These are phyloP conservation scores for Candida sojae DNA, from an alignment of 1,139 yeast genomes.

Conservation along the genomic window DNA sequence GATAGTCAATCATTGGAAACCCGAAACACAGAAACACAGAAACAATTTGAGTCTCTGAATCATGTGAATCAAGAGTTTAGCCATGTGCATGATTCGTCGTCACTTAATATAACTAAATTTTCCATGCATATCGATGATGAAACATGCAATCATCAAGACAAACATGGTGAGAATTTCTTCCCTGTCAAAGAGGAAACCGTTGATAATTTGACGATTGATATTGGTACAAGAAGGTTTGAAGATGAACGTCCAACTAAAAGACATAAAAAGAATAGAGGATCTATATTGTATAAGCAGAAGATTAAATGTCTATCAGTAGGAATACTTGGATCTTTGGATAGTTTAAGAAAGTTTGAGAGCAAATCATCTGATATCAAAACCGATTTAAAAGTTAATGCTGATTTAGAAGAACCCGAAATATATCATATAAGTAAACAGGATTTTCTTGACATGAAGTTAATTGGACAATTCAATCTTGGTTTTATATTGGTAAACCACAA, in stretches of 20 bases:
- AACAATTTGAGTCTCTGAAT: neutral
- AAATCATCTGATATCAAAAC: neutral
- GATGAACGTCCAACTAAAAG: constrained; percentile 15
- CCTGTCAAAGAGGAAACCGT: constrained; percentile 9
- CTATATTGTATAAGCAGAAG: constrained; percentile 2
- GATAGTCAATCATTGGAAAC: neutral
- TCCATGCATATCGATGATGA: neutral
- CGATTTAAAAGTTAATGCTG: constrained; percentile 18
- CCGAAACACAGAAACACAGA: neutral
- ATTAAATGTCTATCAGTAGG: constrained; percentile 5
- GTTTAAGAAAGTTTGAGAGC: neutral
- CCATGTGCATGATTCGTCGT: neutral
- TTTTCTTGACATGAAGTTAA: constrained; percentile 67
- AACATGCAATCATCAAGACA: constrained; percentile 2
- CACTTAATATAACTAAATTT: neutral
- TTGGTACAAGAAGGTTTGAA: constrained; percentile 18
- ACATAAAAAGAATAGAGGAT: constrained; percentile 6
- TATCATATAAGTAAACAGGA: constrained; percentile 62
- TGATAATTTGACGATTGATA: constrained; percentile 13
- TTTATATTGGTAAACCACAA: constrained; percentile 68
- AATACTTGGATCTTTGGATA: constrained; percentile 3
- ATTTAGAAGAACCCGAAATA: constrained; percentile 40
- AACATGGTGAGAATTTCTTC: constrained; percentile 17
- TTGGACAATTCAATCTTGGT: constrained; percentile 94
- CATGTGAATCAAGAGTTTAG: neutral